Base-by-base conservation (phyloP, 2,329 filamentous ascomycete genomes). In the Epichloe typhina region DNA sequence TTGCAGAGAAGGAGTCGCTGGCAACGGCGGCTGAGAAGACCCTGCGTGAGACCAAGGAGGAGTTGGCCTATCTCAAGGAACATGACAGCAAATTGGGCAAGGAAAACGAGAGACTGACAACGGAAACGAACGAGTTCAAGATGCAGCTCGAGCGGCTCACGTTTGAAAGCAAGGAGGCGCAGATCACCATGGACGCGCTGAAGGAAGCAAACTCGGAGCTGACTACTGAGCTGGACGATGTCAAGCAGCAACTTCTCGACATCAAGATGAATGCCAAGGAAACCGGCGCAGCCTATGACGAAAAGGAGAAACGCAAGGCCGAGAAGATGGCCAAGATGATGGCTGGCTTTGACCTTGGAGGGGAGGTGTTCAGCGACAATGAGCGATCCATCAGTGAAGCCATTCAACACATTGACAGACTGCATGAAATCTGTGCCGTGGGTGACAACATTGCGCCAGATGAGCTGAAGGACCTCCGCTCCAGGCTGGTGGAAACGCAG, bases 261-360 rank as follows among this genome's bases (percentile, higher is more conserved):
- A 89, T 93, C 45, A 91, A 91, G 72, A 96, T 97, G 86, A 93
- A 83, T 58, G 89, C 91, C 52, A 95, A 93, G 72, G 93, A 97
- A 70, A 91, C 86, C 1, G 89, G 81, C 43, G 89, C 89, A 8
- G 84, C 88, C 15, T 72, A 94, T 19, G 91, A 97, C 59, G 93
- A 97, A 70, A 98, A 98, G 76, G 94, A 97, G 70, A 91, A 89
- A 75, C 90, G 89, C 72, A 98, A 98, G 77, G 88, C 90, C 1
- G 93, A 98, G 72, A 93, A 94, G 70, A 98, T 98, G 93, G 93
- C 93, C 42, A 87, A 96, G 77, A 98, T 98, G 93, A 96, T 98
- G 91, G 93, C 93, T 53, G 89, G 91, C 3, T 97, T 98, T 61
- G 91, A 98, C 62, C 79, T 98, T 36, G 91, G 89, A 43, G 84